Evolutionary conservation across 345 rosid species (phyloP).

Genomic region (Geranium rotundifolium): DNA sequence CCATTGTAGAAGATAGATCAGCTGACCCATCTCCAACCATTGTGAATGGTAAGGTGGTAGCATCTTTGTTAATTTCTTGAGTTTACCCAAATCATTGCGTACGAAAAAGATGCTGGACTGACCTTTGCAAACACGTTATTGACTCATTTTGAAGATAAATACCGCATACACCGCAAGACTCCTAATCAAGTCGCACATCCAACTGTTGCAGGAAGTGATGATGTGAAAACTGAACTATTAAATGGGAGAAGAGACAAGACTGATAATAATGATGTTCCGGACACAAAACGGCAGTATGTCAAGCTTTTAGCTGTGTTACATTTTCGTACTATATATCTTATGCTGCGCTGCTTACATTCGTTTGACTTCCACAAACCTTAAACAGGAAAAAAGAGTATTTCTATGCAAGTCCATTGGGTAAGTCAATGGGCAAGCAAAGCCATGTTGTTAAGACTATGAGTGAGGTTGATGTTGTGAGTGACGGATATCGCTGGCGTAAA

Average conservation of each 20-base stretch:
- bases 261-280: constrained; percentile 33
- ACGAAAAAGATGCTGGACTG: no score
- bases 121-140: no score
- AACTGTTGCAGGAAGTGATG: constrained; percentile 23
- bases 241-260: constrained; percentile 31
- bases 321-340: constrained; percentile 1
- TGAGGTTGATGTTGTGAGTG: constrained; percentile 47
- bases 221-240: constrained; percentile 38
- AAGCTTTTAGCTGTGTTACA: constrained; percentile 4
- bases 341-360: constrained; percentile 9
- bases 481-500: constrained; percentile 98
- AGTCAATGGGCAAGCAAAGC: constrained; percentile 40
- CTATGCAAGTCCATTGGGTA: constrained; percentile 32
- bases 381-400: constrained; percentile 60
- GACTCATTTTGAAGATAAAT: no score
- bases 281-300: constrained; percentile 54
- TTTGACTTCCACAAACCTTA: constrained; percentile 8
- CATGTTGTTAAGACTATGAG: constrained; percentile 36
- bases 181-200: constrained; percentile 9
- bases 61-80: constrained; percentile 4
- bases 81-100: neutral
- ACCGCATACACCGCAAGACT: no score
- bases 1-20: constrained; percentile 41
- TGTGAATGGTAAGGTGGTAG: constrained; percentile 32
- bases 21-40: constrained; percentile 21